phyloP scores from a whole-genome alignment of 345 rosid genomes.

The Dipteronia dyeriana region DNA sequence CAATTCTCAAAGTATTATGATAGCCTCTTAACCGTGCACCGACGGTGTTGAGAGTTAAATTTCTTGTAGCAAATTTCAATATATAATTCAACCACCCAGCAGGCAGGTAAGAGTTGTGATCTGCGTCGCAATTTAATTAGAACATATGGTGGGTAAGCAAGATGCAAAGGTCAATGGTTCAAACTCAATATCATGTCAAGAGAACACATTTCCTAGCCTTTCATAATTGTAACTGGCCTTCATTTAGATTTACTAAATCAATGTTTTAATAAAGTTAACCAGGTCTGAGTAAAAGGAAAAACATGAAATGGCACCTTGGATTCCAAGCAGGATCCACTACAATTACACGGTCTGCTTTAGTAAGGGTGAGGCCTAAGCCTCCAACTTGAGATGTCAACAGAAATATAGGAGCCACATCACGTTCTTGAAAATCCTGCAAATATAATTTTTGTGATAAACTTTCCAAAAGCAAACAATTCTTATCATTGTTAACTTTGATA shows the following conservation, averaged over 20 bases:
- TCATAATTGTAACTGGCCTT: neutral
- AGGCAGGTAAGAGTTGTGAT: neutral
- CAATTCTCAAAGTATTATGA: neutral
- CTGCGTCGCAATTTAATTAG: neutral
- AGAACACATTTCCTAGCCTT: constrained; percentile 2
- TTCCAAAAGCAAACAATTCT: constrained; percentile 1
- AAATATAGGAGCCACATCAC: constrained; percentile 78
- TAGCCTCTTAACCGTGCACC: neutral
- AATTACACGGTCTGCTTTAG: constrained; percentile 96
- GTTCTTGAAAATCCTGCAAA: constrained; percentile 84
- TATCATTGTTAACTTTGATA: neutral
- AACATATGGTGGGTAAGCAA: neutral
- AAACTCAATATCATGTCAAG: neutral
- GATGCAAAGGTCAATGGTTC: neutral
- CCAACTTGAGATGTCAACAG: constrained; percentile 98
- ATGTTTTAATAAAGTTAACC: neutral
- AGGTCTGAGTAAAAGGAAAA: constrained; percentile 14
- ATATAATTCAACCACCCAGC: neutral
- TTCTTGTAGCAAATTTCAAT: neutral
- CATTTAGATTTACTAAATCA: neutral
- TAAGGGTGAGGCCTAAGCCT: constrained; percentile 97
- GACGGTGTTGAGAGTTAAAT: neutral
- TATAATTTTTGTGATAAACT: constrained; percentile 12
- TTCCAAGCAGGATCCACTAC: constrained; percentile 99
- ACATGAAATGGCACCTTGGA: constrained; percentile 59